phyloP scores from a whole-genome alignment of 768 basidiomycete genomes.

The Hericium coralloides region DNA sequence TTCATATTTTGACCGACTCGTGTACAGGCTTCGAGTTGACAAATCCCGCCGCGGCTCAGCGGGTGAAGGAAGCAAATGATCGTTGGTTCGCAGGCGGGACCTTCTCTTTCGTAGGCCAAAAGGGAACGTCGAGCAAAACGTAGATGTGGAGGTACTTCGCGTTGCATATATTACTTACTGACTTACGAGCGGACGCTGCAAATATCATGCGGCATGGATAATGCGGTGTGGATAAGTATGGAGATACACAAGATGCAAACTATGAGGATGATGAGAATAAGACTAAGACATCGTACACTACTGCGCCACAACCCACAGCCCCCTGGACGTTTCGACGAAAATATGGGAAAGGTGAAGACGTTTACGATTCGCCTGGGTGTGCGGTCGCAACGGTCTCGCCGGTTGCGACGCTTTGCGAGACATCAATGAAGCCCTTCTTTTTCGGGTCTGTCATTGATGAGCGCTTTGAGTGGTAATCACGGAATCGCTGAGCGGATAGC shows the following conservation, averaged over 20 bases:
- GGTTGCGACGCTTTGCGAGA: conserved; percentile 46
- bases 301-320: neutral
- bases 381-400: conserved; percentile 47
- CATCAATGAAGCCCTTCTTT: conserved; percentile 62
- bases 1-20: neutral
- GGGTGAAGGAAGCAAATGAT: conserved; percentile 94
- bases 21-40: conserved; percentile 82
- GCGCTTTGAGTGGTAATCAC: conserved; percentile 88
- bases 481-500: conserved; percentile 98
- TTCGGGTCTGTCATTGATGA: conserved; percentile 38
- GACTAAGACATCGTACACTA: conserved; percentile 7
- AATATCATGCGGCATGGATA: too few species aligned
- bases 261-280: neutral
- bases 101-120: conserved; percentile 69
- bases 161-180: neutral
- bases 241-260: neutral
- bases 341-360: neutral
- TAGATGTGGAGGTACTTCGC: conserved; percentile 1
- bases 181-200: too few species aligned
- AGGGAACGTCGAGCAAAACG: conserved; percentile 23
- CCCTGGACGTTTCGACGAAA: neutral
- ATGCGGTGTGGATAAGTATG: too few species aligned
- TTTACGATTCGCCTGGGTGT: conserved; percentile 32
- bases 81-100: conserved; percentile 88
- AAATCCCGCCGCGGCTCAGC: conserved; percentile 79